Conservation (phyloP, 176 grass and related monocot species). For the Musa troglodytarum region DNA sequence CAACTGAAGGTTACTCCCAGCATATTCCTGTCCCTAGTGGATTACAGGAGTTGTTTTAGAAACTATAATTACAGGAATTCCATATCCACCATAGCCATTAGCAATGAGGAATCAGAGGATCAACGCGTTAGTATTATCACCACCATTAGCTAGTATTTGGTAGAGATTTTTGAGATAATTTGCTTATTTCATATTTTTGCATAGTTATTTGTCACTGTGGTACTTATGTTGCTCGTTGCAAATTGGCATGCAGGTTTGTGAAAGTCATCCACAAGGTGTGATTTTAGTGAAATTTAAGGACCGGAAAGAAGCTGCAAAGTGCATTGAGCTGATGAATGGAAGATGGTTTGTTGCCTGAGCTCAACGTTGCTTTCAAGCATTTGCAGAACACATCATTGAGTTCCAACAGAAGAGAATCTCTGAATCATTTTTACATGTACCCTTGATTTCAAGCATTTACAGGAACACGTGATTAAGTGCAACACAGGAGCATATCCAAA, state of each 20-base stretch:
- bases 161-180: not conserved
- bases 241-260: constrained; percentile 56
- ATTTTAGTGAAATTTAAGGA: constrained; percentile 95
- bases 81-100: no score
- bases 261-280: constrained; percentile 95
- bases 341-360: constrained; percentile 58
- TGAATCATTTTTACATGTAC: not conserved
- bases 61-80: no score
- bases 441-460: not conserved
- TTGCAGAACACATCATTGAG: not conserved
- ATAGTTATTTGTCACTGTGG: not conserved
- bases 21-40: no score
- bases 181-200: not conserved
- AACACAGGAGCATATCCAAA: no score
- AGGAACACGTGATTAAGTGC: no score
- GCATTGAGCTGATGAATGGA: constrained; percentile 83
- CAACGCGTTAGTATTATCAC: no score
- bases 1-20: no score
- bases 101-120: no score
- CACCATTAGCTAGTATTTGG: no score
- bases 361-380: not conserved
- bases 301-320: constrained; percentile 64
- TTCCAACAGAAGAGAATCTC: no score
- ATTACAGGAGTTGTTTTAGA: no score
- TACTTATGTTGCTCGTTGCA: constrained; percentile 1